Evolutionary conservation across 2,329 filamentous ascomycete genomes (phyloP), one percentile per base, ranked within the genome.

Genomic region (Neocatenulostroma microsporum): DNA sequence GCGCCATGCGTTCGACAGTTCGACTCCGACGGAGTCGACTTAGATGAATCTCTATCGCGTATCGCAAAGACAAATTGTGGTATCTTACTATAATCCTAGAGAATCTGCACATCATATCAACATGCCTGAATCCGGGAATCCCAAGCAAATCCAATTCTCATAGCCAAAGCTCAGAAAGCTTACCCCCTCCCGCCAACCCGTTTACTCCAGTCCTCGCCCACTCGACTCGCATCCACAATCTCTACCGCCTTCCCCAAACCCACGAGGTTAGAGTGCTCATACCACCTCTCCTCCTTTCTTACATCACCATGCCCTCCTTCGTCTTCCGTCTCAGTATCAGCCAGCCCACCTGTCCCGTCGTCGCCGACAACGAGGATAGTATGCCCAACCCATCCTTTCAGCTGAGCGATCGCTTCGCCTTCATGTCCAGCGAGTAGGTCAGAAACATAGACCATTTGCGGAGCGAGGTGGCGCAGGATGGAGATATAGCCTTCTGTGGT

Each of bases 211-310:
- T 96, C 89, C 51, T 95, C 88, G 34, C 82, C 80, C 13, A 94
- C 74, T 33, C 84, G 73, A 46, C 80, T 70, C 21, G 80, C 82
- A 59, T 96, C 89, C 3, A 95, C 86, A 14, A 96, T 79, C 25
- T 94, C 79, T 18, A 95, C 80, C 4, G 86, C 84, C 55, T 91
- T 82, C 12, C 89, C 89, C 39, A 88, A 70, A 2, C 89, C 88
- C 17, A 93, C 86, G 41, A 85, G 76, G 29, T 87, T 82, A 39
- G 86, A 78, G 36, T 74, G 71, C 60, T 87, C 79, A 81, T 82
- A 91, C 84, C 84, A 89, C 41, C 72, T 68, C 21, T 72, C 30
- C 34, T 23, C 21, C 24, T 66, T 25, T 58, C 57, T 55, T 71
- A 72, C 36, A 60, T 62, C 4, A 24, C 37, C 33, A 30, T 49